Evolutionary conservation across 192 early-diverging fungal genomes (phyloP).

Genomic region (Mortierella antarctica): DNA sequence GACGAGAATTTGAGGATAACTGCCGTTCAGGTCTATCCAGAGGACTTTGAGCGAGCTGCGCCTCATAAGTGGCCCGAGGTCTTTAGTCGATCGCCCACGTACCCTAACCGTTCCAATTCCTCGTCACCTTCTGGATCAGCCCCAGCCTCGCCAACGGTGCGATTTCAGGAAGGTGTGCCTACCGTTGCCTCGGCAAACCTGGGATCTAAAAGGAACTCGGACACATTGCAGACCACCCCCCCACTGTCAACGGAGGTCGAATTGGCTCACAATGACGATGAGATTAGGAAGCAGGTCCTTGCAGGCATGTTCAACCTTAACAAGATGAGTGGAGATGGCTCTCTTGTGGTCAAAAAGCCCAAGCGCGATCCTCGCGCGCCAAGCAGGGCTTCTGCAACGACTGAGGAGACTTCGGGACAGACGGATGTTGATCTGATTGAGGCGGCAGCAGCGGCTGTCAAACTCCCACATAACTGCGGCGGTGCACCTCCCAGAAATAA

Average conservation of each 20-base stretch:
- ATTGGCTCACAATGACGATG: too few species aligned
- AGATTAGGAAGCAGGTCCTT: constrained; percentile 23
- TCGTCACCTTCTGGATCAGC: not conserved
- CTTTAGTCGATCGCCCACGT: too few species aligned
- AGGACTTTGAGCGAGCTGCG: constrained; percentile 25
- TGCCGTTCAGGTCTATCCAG: constrained; percentile 74
- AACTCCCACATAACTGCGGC: not conserved
- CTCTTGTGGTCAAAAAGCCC: constrained; percentile 16
- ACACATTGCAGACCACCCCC: not conserved
- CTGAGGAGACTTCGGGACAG: constrained; percentile 6
- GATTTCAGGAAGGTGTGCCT: not conserved
- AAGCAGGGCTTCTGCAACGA: constrained; percentile 1
- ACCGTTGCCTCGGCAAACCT: not conserved
- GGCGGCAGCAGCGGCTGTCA: constrained; percentile 5
- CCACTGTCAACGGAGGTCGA: not conserved
- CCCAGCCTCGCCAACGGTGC: constrained; percentile 3
- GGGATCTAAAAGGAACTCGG: constrained; percentile 31
- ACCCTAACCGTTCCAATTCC: not conserved
- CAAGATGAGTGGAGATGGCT: not conserved
- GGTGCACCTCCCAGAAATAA: not conserved
- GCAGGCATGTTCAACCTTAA: constrained; percentile 31
- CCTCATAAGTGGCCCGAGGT: constrained; percentile 5
- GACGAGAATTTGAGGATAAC: constrained; percentile 76
- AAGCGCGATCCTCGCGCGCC: constrained; percentile 15
- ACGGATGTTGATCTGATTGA: constrained; percentile 30